These are phyloP conservation scores for Leptographium flavum DNA, from an alignment of 2,329 filamentous ascomycete genomes.

Conservation along the genomic window DNA sequence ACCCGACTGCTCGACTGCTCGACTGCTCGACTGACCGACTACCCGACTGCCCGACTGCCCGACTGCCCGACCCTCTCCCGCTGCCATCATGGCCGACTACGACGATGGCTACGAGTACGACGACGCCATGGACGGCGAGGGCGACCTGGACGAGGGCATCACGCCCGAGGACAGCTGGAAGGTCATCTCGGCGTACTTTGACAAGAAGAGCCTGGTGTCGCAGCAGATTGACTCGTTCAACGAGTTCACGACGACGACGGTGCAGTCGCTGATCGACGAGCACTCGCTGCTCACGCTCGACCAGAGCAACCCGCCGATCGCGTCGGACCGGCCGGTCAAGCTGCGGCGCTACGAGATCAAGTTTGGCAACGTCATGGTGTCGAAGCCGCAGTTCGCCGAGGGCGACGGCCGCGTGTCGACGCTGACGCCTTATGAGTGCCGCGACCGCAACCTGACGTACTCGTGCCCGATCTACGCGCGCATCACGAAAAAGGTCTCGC, in stretches of 20 bases:
- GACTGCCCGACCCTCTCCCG: not conserved
- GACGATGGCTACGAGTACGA: conserved; percentile 33
- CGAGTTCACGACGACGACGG: conserved; percentile 86
- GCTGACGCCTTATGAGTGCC: conserved; percentile 86
- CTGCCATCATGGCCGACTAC: conserved; percentile 38
- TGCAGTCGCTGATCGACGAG: conserved; percentile 90
- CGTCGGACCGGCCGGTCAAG: conserved; percentile 65
- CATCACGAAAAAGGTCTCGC: conserved; percentile 71
- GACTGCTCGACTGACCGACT: too few species aligned
- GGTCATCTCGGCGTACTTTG: conserved; percentile 94
- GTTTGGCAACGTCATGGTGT: conserved; percentile 80
- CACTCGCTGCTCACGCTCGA: conserved; percentile 87
- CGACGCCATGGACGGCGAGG: conserved; percentile 45
- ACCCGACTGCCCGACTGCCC: not conserved
- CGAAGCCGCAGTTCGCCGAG: conserved; percentile 81
- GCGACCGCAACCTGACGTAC: conserved; percentile 90
- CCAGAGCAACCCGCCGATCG: conserved; percentile 67
- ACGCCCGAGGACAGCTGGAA: conserved; percentile 98
- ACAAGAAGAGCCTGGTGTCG: conserved; percentile 86
- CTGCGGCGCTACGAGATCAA: conserved; percentile 90
- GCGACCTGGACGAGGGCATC: conserved; percentile 60
- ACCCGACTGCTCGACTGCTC: too few species aligned
- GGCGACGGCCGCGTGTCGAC: conserved; percentile 77
- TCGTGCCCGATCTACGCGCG: conserved; percentile 81
- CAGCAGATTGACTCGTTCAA: conserved; percentile 98